These are phyloP conservation scores for Lojkania enalia DNA, from an alignment of 2,329 filamentous ascomycete genomes.

Conservation along the genomic window DNA sequence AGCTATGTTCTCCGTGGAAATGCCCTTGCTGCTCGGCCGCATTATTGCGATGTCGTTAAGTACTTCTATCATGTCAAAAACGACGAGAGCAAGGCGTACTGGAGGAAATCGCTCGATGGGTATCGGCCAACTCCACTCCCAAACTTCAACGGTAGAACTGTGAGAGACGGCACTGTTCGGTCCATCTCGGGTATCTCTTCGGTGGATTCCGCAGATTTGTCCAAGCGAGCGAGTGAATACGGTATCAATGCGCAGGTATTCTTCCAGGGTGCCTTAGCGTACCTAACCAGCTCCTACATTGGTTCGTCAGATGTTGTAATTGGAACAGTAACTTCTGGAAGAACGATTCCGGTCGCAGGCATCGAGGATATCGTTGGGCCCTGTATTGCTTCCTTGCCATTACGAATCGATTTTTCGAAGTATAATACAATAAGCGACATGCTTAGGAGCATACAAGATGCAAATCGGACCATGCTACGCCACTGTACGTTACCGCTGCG, in stretches of 20 bases:
- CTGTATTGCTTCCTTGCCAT: slow-evolving; percentile 74
- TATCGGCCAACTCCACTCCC: slow-evolving; percentile 61
- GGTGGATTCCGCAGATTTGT: slow-evolving; percentile 20
- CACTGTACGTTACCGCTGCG: slow-evolving; percentile 66
- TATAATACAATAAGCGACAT: slow-evolving; percentile 62
- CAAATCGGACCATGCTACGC: slow-evolving; percentile 67
- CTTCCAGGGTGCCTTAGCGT: slow-evolving; percentile 72
- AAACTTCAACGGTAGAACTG: slow-evolving; percentile 54
- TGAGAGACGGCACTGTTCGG: slow-evolving; percentile 10
- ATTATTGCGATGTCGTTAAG: slow-evolving; percentile 63
- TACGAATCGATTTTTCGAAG: slow-evolving; percentile 63
- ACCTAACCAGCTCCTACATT: slow-evolving; percentile 66
- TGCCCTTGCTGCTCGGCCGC: slow-evolving; percentile 50
- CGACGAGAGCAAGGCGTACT: slow-evolving; percentile 57
- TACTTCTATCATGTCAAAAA: slow-evolving; percentile 47
- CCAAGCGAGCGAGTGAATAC: slow-evolving; percentile 25
- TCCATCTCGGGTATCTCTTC: slow-evolving; percentile 25
- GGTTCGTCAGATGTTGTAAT: slow-evolving; percentile 70
- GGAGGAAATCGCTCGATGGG: slow-evolving; percentile 67
- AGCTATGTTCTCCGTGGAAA: slow-evolving; percentile 51
- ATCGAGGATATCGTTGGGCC: slow-evolving; percentile 79
- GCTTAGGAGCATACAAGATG: slow-evolving; percentile 63
- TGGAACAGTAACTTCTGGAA: slow-evolving; percentile 80
- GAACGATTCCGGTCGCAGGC: slow-evolving; percentile 69
- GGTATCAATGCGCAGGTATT: slow-evolving; percentile 68